phyloP scores from a whole-genome alignment of 352 stramenopile species.

The Phytophthora capsici region DNA sequence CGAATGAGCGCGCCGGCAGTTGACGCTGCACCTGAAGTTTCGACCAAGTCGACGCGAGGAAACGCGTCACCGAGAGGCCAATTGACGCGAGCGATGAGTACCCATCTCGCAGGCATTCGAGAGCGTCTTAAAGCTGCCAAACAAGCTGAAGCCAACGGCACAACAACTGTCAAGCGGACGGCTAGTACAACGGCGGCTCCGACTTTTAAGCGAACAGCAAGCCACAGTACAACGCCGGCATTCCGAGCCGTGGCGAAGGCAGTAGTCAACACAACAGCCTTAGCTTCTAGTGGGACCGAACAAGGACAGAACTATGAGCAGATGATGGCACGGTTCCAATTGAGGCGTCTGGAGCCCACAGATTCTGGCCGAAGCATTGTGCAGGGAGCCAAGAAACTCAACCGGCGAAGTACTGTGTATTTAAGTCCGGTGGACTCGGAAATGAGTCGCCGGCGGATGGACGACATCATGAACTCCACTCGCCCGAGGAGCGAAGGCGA shows the following conservation, averaged over 20 bases:
- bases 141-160: not conserved
- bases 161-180: conserved; percentile 11
- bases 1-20: conserved; percentile 20
- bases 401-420: conserved; percentile 17
- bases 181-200: conserved; percentile 5
- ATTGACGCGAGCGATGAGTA: conserved; percentile 25
- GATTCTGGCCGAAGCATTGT: conserved; percentile 12
- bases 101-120: conserved; percentile 25
- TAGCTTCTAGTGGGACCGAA: conserved; percentile 10
- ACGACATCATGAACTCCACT: conserved; percentile 23
- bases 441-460: conserved; percentile 15
- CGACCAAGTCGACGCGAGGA: conserved; percentile 14
- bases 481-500: conserved; percentile 22
- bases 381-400: not conserved
- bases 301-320: conserved; percentile 46
- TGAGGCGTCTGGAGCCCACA: conserved; percentile 35
- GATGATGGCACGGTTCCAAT: conserved; percentile 63
- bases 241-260: conserved; percentile 26
- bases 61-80: conserved; percentile 20
- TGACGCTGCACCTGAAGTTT: not conserved
- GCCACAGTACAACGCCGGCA: conserved; percentile 4
- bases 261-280: not conserved
- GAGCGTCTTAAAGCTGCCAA: conserved; percentile 23
- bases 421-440: conserved; percentile 22
- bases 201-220: conserved; percentile 23